Evolutionary conservation across 2,329 filamentous ascomycete species (phyloP), one percentile per base, ranked within the genome.

Genomic region (Ceratocystis eucalypticola): DNA sequence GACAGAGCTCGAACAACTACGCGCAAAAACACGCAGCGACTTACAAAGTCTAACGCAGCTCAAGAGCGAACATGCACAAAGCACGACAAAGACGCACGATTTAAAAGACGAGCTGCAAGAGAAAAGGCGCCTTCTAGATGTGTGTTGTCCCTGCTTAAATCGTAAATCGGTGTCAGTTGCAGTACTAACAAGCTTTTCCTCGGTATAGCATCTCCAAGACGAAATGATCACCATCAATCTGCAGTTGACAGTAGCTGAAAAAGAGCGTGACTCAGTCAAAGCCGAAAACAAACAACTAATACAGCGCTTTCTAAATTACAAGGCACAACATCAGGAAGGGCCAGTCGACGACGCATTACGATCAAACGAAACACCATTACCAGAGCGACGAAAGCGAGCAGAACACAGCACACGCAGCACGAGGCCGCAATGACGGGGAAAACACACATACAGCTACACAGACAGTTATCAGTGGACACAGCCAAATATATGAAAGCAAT

Each of bases 231-330:
- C 90, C 0, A 77, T 96, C 61, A 92, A 92, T 70, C 80, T 97
- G 70, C 89, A 97, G 75, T 80, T 96, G 55, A 91, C 94, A 71
- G 84, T 96, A 79, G 86, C 88, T 2, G 91, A 95, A 74, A 84
- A 92, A 74, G 84, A 85, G 72, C 80, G 83, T 33, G 85, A 87
- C 73, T 86, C 85, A 75, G 78, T 96, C 69, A 84, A 86, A 73
- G 82, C 80, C 68, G 94, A 97, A 74, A 97, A 97, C 73, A 86
- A 89, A 73, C 89, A 96, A 70, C 80, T 99, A 66, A 86, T 96
- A 65, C 88, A 91, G 74, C 82, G 94, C 65, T 97, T 92, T 91
- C 92, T 97, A 88, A 85, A 84, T 73, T 82, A 88, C 69, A 94
- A 94, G 83, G 88, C 86, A 3, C 83, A 87, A 73, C 92, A 96